A percentile compares a stretch with the other conserved stretches of the same genome.
phyloP scores from a whole-genome alignment of 805 yeast genomes.

The Hyphopichia homilentoma region DNA sequence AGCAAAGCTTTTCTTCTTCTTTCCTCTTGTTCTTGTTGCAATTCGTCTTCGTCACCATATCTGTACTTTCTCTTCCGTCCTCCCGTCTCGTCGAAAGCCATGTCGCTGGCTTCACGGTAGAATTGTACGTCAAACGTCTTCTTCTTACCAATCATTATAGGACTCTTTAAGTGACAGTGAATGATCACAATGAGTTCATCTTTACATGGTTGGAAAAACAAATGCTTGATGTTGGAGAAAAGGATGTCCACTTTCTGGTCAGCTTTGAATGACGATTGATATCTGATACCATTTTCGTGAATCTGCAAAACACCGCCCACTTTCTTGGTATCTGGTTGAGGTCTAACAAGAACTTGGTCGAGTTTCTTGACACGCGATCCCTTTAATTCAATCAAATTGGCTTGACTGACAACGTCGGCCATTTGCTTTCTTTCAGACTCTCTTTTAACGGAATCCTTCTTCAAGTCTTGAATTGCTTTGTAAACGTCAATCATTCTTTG shows the following conservation, averaged over 20 bases:
- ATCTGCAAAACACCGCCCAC: constrained; percentile 86
- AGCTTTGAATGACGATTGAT: constrained; percentile 77
- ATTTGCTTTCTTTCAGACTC: constrained; percentile 87
- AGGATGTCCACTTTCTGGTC: constrained; percentile 87
- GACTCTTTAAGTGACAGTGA: constrained; percentile 88
- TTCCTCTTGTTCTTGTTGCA: constrained; percentile 98
- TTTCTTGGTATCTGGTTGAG: constrained; percentile 96
- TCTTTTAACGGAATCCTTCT: constrained; percentile 84
- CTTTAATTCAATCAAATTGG: constrained; percentile 73
- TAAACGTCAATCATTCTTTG: constrained; percentile 88
- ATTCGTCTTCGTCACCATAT: constrained; percentile 97
- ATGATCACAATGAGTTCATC: constrained; percentile 90
- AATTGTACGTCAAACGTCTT: constrained; percentile 95
- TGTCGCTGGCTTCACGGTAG: constrained; percentile 94
- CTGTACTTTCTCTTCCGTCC: constrained; percentile 82
- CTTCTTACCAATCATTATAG: constrained; percentile 92
- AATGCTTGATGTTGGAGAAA: constrained; percentile 86
- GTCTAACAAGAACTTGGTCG: constrained; percentile 87
- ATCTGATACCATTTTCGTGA: constrained; percentile 94
- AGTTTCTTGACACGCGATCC: constrained; percentile 82
- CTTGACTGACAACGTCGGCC: constrained; percentile 94
- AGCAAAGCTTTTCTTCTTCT: constrained; percentile 85
- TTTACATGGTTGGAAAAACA: constrained; percentile 94
- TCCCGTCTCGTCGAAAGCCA: constrained; percentile 95
- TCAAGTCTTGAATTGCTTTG: constrained; percentile 86